Base-by-base conservation (phyloP, 176 grass and related monocot species). In the Ensete ventricosum region DNA sequence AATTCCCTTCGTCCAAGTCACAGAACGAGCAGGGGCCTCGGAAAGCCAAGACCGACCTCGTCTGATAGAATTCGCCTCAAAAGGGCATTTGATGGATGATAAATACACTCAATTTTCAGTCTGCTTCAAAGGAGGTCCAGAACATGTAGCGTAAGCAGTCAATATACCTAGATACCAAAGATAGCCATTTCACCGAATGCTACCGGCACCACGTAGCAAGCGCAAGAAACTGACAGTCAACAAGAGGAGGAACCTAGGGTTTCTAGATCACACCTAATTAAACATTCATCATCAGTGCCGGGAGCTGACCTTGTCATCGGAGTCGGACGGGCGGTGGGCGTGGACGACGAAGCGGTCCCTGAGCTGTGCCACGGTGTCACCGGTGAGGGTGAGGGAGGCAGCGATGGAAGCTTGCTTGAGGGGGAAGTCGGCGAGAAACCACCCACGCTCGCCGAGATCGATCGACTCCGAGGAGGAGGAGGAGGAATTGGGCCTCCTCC, bases 341-440 rank as follows among this genome's bases (percentile, higher is more conserved):
- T 82, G 80, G 51, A 62, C 78, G 26, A 79, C 54, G 76, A 85
- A 88, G 73, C 83, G 88, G 62, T 76, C 16, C 34, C 83, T 88
- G 73, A 91, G 84, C 82, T 99, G 95, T 22, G 95, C 90, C 58
- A 99, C 81, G 52, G 95, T 99, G 64, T 99, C 95, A 12, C 95
- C 95, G 9, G 90, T 82, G 13, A 99, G 73, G 82, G 90, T 87
- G 73, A 98, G 95, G 43, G 77, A 93, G 9, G 90, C 95, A 7
- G 95, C 95, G 12, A 82, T 87, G 52, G 75, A 73, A 7, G 95
- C 90, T 84, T 94, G 90, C 81, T 82, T 91, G 69, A 93, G 85
- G 10, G 95, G 95, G 83, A 99, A 99, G 1, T 80, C 87, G 19
- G 82, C 50, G 68, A 82, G 55, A 55, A 57, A 80, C 83, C 84